Evolutionary conservation across 2,329 filamentous ascomycete genomes (phyloP).

Genomic region (Onygenales sp.): DNA sequence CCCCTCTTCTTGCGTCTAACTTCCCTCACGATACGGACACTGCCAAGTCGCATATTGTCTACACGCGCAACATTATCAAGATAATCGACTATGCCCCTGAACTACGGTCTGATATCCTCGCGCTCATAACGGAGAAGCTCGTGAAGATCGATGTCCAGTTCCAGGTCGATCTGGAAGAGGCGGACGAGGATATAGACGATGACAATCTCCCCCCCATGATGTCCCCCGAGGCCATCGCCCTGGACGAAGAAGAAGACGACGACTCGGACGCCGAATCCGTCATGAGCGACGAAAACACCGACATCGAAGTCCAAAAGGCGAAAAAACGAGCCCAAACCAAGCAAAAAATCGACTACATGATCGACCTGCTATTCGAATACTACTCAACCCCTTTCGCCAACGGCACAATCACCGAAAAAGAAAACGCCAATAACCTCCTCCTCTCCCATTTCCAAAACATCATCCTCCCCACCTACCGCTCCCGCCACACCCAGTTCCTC

Average conservation of each 20-base stretch:
- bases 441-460: slow-evolving; percentile 78
- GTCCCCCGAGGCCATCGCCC: slow-evolving; percentile 8
- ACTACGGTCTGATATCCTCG: slow-evolving; percentile 68
- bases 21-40: slow-evolving; percentile 73
- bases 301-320: slow-evolving; percentile 35
- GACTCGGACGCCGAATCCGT: slow-evolving; percentile 60
- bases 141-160: slow-evolving; percentile 95
- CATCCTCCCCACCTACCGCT: slow-evolving; percentile 83
- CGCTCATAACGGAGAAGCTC: slow-evolving; percentile 72
- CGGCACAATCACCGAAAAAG: slow-evolving; percentile 58
- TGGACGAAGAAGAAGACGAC: slow-evolving; percentile 28
- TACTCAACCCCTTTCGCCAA: slow-evolving; percentile 65
- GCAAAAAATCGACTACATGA: slow-evolving; percentile 80
- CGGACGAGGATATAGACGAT: slow-evolving; percentile 79
- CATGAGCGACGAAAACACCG: slow-evolving; percentile 49
- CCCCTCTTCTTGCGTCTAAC: slow-evolving; percentile 54
- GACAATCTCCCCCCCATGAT: slow-evolving; percentile 48
- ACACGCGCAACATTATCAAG: slow-evolving; percentile 72
- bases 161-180: slow-evolving; percentile 82
- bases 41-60: slow-evolving; percentile 72
- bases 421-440: slow-evolving; percentile 67
- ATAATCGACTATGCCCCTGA: slow-evolving; percentile 70
- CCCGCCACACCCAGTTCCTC: slow-evolving; percentile 88
- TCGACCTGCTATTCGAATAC: slow-evolving; percentile 78
- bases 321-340: slow-evolving; percentile 74